These are phyloP conservation scores for Verticillium longisporum DNA, from an alignment of 2,329 filamentous ascomycete genomes.

Conservation along the genomic window DNA sequence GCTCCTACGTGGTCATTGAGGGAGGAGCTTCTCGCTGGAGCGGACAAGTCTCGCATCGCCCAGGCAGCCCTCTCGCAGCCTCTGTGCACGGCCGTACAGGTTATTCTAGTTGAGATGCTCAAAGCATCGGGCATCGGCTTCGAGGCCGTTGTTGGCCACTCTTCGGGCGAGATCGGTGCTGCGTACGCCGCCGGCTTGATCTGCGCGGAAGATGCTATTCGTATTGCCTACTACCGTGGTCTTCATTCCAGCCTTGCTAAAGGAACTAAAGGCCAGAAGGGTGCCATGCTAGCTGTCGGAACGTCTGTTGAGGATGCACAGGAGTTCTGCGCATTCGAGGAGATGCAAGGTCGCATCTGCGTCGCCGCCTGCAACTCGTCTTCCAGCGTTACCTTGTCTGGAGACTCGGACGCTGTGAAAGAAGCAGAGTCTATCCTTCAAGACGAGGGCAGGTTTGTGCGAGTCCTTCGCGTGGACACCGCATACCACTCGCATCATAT, in stretches of 20 bases:
- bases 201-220: conserved; percentile 14
- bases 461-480: conserved; percentile 16
- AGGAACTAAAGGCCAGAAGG: conserved; percentile 4
- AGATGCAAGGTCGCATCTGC: conserved; percentile 12
- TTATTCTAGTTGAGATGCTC: conserved; percentile 19
- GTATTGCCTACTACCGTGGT: conserved; percentile 15
- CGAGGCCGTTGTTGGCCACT: conserved; percentile 36
- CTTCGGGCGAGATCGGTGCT: conserved; percentile 42
- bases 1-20: conserved; percentile 17
- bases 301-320: conserved; percentile 11
- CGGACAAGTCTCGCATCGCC: conserved; percentile 15
- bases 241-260: not conserved
- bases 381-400: conserved; percentile 16
- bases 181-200: conserved; percentile 41
- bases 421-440: conserved; percentile 14
- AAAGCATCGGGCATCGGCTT: conserved; percentile 23
- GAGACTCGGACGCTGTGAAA: conserved; percentile 19
- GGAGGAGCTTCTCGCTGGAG: conserved; percentile 14
- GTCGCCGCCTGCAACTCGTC: conserved; percentile 19
- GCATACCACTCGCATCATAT: conserved; percentile 26
- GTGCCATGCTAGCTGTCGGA: conserved; percentile 18
- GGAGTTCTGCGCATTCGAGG: conserved; percentile 13
- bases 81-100: conserved; percentile 13
- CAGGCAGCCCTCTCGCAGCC: conserved; percentile 8
- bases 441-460: conserved; percentile 10